Percentiles rank a stretch among this genome's conserved stretches.
These are phyloP conservation scores for Pichia thaimueangensis DNA, from an alignment of 805 yeast genomes.

Conservation along the genomic window DNA sequence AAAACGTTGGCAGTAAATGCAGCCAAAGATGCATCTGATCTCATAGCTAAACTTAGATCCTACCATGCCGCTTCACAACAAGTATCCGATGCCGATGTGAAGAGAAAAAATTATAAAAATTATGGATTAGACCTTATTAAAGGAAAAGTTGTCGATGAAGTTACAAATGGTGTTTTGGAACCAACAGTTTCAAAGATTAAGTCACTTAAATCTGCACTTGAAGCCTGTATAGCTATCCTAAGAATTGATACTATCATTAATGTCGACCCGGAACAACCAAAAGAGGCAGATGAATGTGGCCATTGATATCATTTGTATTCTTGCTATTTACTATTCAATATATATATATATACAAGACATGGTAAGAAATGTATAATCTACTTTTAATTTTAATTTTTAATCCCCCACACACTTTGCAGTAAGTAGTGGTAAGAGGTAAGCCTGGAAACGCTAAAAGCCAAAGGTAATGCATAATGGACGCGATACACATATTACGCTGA, in stretches of 20 bases:
- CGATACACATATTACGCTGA: too few species aligned
- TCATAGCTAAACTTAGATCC: slow-evolving; percentile 91
- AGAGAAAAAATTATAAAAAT: slow-evolving; percentile 79
- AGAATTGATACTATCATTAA: slow-evolving; percentile 98
- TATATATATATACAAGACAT: too few species aligned
- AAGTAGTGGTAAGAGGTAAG: too few species aligned
- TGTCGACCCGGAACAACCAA: slow-evolving; percentile 91
- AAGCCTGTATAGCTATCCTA: slow-evolving; percentile 95
- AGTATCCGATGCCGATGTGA: slow-evolving; percentile 74
- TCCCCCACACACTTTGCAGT: too few species aligned
- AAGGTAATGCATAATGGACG: too few species aligned
- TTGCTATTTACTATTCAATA: too few species aligned
- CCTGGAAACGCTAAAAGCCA: too few species aligned
- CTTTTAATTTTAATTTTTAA: too few species aligned
- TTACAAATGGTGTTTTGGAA: slow-evolving; percentile 82
- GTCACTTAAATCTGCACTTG: slow-evolving; percentile 90
- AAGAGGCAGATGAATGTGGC: too few species aligned
- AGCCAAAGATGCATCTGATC: slow-evolving; percentile 92
- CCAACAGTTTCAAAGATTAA: slow-evolving; percentile 92
- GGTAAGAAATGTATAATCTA: too few species aligned
- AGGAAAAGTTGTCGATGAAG: slow-evolving; percentile 88
- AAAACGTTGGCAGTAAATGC: slow-evolving; percentile 96
- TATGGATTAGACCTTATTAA: slow-evolving; percentile 88
- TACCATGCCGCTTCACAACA: slow-evolving; percentile 93
- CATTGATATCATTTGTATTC: too few species aligned